Base-by-base conservation (phyloP, 257 asterid species). In the Mentha longifolia region DNA sequence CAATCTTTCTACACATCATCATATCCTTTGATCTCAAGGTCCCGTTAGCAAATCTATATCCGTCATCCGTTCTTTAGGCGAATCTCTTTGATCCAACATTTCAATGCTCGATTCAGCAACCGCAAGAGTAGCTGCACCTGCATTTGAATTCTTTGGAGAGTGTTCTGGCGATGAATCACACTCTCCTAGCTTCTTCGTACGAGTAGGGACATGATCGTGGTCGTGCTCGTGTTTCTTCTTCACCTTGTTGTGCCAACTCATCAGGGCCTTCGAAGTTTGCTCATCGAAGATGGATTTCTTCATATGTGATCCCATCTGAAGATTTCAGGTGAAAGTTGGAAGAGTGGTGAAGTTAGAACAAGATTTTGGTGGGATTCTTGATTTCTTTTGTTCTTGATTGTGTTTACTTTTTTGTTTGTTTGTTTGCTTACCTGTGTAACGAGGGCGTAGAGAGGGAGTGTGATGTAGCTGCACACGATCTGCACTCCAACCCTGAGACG, bases 371-470 rank as follows among this genome's bases (percentile, higher is more conserved):
- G n/a, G 39, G 10, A 3, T 28, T 63, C 10, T 60, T 35, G 42
- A 10, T 12, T 6, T 19, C 52, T 37, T 19, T 45, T 7, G 28
- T 25, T 9, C 56, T n/a, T 49, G 63, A 12, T 0, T 51, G 62
- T 46, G 70, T 70, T 47, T 5, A 22, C 1, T 22, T 22, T 22
- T 22, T 22, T 22, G 25, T 25, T 25, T 8, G 62, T 50, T 67
- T 74, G 10, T 25, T 58, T 14, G 20, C 30, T 51, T 35, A 90
- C 98, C 97, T 94, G 99, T 63, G 99, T 91, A 12, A 94, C 99
- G 0, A 94, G 95, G 19, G 99, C 97, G 71, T 94, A 91, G 41
- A 94, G 86, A 2, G 99, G 99, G 71, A 94, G 99, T 30, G 99
- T 94, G 10, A 91, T 85, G 84, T 91, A 94, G 73, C 99, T 94